These are phyloP conservation scores for Laburnicola sp. DNA, from an alignment of 2,329 filamentous ascomycete genomes.

Conservation along the genomic window DNA sequence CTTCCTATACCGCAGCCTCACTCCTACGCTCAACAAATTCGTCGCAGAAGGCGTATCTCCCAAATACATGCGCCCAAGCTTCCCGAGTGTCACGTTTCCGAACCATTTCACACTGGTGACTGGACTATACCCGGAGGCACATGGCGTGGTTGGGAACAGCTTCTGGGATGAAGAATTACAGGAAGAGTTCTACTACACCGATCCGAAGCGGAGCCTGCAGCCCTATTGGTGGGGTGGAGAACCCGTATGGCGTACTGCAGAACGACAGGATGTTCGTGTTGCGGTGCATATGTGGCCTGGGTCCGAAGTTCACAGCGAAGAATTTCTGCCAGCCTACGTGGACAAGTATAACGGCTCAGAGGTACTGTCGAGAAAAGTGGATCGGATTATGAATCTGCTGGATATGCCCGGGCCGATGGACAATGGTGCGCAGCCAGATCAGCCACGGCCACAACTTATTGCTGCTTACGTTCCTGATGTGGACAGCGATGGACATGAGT, in stretches of 20 bases:
- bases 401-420: slow-evolving; percentile 77
- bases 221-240: slow-evolving; percentile 95
- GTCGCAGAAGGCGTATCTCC: slow-evolving; percentile 84
- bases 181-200: slow-evolving; percentile 86
- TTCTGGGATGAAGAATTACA: slow-evolving; percentile 84
- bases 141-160: slow-evolving; percentile 89
- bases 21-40: slow-evolving; percentile 78
- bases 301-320: slow-evolving; percentile 80
- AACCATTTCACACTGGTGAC: slow-evolving; percentile 93
- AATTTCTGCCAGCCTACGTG: slow-evolving; percentile 75
- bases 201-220: slow-evolving; percentile 73
- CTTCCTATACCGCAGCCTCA: slow-evolving; percentile 81
- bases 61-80: slow-evolving; percentile 89
- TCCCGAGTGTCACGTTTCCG: slow-evolving; percentile 94
- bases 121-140: slow-evolving; percentile 86
- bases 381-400: slow-evolving; percentile 77
- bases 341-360: slow-evolving; percentile 85
- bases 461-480: slow-evolving; percentile 94
- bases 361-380: slow-evolving; percentile 71
- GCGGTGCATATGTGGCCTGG: slow-evolving; percentile 99
- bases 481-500: slow-evolving; percentile 82
- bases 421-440: slow-evolving; percentile 51
- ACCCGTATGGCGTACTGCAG: slow-evolving; percentile 91
- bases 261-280: slow-evolving; percentile 74
- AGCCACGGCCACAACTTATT: slow-evolving; percentile 81